Evolutionary conservation across 106 monocot genomes (phyloP).

Genomic region (Dioscorea alata): DNA sequence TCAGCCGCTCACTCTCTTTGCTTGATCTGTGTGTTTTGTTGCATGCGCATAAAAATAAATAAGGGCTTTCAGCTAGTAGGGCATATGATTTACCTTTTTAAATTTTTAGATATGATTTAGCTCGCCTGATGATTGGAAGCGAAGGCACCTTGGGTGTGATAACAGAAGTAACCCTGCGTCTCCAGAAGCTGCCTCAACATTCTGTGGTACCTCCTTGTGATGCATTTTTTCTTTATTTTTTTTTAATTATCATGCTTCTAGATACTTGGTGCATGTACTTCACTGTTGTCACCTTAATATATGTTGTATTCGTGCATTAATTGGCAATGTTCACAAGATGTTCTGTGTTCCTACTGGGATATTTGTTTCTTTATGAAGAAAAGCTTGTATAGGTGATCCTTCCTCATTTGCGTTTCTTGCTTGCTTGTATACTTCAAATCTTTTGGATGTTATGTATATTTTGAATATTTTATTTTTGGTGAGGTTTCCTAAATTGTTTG

Average conservation of each 20-base stretch:
- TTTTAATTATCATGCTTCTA: background rate
- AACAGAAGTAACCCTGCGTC: conserved; percentile 90
- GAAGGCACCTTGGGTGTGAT: conserved; percentile 94
- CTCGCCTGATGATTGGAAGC: conserved; percentile 86
- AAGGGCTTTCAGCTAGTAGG: too few species aligned
- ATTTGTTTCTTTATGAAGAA: background rate
- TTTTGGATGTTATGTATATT: background rate
- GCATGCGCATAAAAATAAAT: too few species aligned
- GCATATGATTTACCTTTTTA: background rate
- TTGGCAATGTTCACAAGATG: too few species aligned
- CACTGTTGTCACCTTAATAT: too few species aligned
- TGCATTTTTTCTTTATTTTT: background rate
- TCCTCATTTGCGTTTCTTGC: background rate
- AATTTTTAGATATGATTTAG: conserved; percentile 77
- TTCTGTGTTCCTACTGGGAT: too few species aligned
- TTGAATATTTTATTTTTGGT: background rate
- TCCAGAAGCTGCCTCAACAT: conserved; percentile 86
- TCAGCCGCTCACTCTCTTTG: too few species aligned
- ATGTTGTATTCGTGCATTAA: too few species aligned
- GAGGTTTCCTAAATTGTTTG: background rate
- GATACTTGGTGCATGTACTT: too few species aligned
- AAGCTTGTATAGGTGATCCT: background rate
- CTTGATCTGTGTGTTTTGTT: too few species aligned
- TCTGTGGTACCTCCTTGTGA: conserved; percentile 64
- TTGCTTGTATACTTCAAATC: background rate